These are phyloP conservation scores for Phlebiopsis flavidoalba DNA, from an alignment of 768 basidiomycete genomes.

Conservation along the genomic window DNA sequence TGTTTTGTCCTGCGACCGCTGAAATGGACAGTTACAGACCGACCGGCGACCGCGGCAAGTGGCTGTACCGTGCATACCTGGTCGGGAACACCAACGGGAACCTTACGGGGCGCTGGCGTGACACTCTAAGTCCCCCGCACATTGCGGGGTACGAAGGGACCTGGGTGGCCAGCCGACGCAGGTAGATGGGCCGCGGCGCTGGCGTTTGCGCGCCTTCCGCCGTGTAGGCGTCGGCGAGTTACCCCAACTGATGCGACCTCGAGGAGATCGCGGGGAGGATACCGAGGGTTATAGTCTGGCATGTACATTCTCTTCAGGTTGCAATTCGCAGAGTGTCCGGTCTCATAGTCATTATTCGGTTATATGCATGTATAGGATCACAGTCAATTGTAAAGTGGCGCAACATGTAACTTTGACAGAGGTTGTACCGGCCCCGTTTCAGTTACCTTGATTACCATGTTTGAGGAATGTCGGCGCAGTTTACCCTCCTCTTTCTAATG, in stretches of 20 bases:
- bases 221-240: neutral
- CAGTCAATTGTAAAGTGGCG: no score
- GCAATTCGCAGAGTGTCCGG: no score
- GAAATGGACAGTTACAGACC: slow-evolving; percentile 33
- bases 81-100: slow-evolving; percentile 66
- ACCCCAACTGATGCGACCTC: neutral
- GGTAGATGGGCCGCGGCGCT: slow-evolving; percentile 22
- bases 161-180: slow-evolving; percentile 68
- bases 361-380: no score
- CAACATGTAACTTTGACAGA: no score
- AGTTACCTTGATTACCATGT: no score
- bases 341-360: no score
- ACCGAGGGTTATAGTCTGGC: neutral
- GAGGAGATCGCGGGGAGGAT: neutral
- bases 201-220: neutral
- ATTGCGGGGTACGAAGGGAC: slow-evolving; percentile 81
- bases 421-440: no score
- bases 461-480: no score
- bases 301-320: neutral
- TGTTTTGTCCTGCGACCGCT: slow-evolving; percentile 17
- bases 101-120: slow-evolving; percentile 83
- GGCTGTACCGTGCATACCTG: slow-evolving; percentile 84
- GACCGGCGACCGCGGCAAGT: slow-evolving; percentile 71
- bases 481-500: no score
- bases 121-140: slow-evolving; percentile 62